Evolutionary conservation across 148 eudicot species (phyloP).

Genomic region (Silene conica): DNA sequence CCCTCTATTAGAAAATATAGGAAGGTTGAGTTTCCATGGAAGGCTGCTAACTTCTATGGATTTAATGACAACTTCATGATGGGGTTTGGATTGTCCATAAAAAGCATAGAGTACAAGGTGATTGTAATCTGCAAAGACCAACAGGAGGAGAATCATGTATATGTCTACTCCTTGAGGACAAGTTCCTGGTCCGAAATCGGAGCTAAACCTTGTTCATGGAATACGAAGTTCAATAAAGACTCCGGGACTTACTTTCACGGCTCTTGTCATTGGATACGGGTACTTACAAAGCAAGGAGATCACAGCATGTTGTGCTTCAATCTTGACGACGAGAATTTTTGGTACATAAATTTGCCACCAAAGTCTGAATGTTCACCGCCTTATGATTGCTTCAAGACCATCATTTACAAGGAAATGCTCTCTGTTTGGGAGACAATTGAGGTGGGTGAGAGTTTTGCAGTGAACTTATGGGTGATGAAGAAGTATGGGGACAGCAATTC

Average conservation of each 20-base stretch:
- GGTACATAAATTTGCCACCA: not conserved
- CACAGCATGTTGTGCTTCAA: conserved; percentile 4
- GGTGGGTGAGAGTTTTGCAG: not conserved
- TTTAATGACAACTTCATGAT: conserved; percentile 3
- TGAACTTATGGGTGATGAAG: conserved; percentile 16
- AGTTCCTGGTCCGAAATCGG: conserved; percentile 3
- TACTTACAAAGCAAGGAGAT: not conserved
- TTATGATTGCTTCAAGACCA: conserved; percentile 9
- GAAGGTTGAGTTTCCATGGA: conserved; percentile 6
- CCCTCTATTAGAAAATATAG: not conserved
- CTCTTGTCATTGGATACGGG: conserved; percentile 4
- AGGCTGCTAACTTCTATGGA: not conserved
- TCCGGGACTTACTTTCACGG: conserved; percentile 4
- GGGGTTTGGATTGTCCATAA: conserved; percentile 11
- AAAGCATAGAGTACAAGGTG: not conserved
- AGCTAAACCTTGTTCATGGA: not conserved
- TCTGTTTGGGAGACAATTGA: conserved; percentile 9
- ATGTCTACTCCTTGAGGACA: not conserved
- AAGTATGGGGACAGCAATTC: conserved; percentile 8
- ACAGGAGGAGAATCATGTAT: conserved; percentile 2
- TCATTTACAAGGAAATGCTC: conserved; percentile 9
- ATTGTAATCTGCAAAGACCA: not conserved
- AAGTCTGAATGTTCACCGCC: not conserved
- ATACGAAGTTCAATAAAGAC: not conserved
- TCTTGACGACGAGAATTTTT: conserved; percentile 6